Percentiles rank a stretch among this genome's conserved stretches.
phyloP scores from a whole-genome alignment of 2,329 filamentous ascomycete genomes.

The Rhinocladiella similis region DNA sequence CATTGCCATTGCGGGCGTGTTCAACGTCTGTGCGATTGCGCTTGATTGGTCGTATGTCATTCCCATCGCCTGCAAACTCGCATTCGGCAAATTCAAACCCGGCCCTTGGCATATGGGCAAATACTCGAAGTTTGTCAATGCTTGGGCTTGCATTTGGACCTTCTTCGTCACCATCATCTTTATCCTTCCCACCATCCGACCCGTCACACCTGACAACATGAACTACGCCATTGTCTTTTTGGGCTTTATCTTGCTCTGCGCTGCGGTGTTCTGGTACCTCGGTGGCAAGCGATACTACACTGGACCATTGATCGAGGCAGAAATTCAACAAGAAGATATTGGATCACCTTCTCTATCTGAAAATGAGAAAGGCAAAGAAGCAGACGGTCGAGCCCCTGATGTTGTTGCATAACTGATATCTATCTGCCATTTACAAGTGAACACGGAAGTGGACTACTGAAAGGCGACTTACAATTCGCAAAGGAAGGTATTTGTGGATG shows the following conservation, averaged over 20 bases:
- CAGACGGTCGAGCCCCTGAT: not conserved
- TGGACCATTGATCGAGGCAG: constrained; percentile 44
- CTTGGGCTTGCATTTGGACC: constrained; percentile 54
- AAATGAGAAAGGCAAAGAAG: constrained; percentile 16
- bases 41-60: constrained; percentile 56
- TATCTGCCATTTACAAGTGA: too few species aligned
- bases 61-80: constrained; percentile 56
- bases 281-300: constrained; percentile 50
- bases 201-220: constrained; percentile 52
- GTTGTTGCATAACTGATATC: not conserved
- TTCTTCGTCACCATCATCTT: constrained; percentile 57
- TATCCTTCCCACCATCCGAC: constrained; percentile 51
- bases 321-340: constrained; percentile 16
- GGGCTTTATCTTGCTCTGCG: constrained; percentile 46
- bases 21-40: constrained; percentile 47
- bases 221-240: constrained; percentile 58
- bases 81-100: constrained; percentile 50
- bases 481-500: too few species aligned
- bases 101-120: constrained; percentile 56
- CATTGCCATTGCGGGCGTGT: constrained; percentile 47
- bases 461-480: too few species aligned
- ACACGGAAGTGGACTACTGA: too few species aligned
- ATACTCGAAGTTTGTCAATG: constrained; percentile 44
- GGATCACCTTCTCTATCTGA: constrained; percentile 10
- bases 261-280: constrained; percentile 49